Evolutionary conservation across 495 filamentous ascomycete genomes (phyloP), one percentile per base, ranked within the genome.

Genomic region (Sporormia fimetaria): DNA sequence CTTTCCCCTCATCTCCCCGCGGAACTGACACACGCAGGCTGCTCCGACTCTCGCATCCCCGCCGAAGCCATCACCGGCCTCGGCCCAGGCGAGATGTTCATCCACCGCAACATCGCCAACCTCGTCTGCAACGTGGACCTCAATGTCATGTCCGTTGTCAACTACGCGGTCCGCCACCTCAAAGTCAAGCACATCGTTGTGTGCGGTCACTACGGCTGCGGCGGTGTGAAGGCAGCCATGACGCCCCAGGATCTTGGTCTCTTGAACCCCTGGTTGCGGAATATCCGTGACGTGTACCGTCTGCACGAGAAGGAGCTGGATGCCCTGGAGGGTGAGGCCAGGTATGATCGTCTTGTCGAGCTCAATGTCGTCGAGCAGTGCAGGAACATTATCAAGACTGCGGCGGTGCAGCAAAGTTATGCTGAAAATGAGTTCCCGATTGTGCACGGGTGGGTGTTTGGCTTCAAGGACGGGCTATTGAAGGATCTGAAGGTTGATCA

Each of bases 81-180:
- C n/a, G 56, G 63, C 22, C 68, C 74, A 28, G 74, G 74, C 33
- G 72, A 77, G 36, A 67, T 68, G 37, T 77, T 77, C 52, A 65
- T 76, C 37, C 73, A 77, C 57, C 67, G 73, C 54, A 77, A 77
- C 65, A 76, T 78, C 47, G 74, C 73, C 42, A 77, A 77, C 63
- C 55, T 78, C 32, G 67, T 77, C 29, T 65, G 67, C 56, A 69
- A 67, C 55, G 72, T 63, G 29, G 51, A 54, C 38, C 42, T 54
- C 20, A 54, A 54, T 37, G 47, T 68, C 37, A 73, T 78, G 65
- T 70, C 65, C 59, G 74, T 76, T 47, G 73, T 78, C 47, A 65
- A 73, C 33, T 78, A 76, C 54, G 74, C 74, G 20, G 71, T 77
- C 6, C 54, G 61, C 43, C 67, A 77, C 42, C 61, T 78, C 15